phyloP scores from a whole-genome alignment of 192 early-diverging fungal genomes.

The Mortierella antarctica region DNA sequence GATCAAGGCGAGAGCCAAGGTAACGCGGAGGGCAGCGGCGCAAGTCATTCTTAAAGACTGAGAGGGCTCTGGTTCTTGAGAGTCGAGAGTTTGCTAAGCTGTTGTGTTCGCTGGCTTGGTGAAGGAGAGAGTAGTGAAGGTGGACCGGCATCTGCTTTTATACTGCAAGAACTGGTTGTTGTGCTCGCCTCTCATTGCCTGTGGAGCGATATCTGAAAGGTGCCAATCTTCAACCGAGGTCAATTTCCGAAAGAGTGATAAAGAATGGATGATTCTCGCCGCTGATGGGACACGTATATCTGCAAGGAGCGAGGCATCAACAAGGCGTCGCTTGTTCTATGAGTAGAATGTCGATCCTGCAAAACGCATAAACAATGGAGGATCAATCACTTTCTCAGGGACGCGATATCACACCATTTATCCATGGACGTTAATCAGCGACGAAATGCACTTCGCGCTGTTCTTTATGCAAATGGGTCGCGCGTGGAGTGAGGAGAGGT shows the following conservation, averaged over 20 bases:
- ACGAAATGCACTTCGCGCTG: too few species aligned
- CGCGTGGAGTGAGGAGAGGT: background rate
- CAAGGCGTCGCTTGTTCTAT: background rate
- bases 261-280: background rate
- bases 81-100: background rate
- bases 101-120: background rate
- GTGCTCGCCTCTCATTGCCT: too few species aligned
- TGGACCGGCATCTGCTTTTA: background rate
- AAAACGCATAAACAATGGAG: background rate
- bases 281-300: background rate
- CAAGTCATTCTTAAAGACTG: conserved; percentile 9
- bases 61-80: background rate
- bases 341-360: background rate
- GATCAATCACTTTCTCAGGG: background rate
- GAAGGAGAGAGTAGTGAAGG: background rate
- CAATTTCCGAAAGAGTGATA: conserved; percentile 1
- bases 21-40: conserved; percentile 13
- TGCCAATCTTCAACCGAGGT: background rate
- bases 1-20: conserved; percentile 21
- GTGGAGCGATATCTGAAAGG: too few species aligned
- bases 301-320: too few species aligned
- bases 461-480: background rate
- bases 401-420: too few species aligned
- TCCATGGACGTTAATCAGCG: too few species aligned
- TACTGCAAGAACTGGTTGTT: background rate